Conservation (phyloP, 164 flowering plant species). For the Chimonanthus praecox region DNA sequence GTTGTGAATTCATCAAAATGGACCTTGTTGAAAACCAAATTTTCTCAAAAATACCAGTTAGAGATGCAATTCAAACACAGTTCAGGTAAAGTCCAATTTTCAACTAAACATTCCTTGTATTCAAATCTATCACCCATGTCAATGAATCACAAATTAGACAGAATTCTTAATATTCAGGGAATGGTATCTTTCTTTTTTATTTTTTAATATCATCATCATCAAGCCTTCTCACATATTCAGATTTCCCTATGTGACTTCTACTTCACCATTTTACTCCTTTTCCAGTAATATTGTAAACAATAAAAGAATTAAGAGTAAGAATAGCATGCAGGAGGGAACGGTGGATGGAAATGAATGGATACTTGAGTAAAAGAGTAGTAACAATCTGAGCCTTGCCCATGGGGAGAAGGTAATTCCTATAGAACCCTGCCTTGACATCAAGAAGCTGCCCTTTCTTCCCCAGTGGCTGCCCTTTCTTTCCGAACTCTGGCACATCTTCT, state of each 20-base stretch:
- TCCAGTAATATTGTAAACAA: not conserved
- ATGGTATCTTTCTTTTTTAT: no score
- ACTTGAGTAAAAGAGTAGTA: conserved; percentile 73
- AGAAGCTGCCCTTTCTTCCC: conserved; percentile 77
- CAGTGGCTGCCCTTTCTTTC: conserved; percentile 53
- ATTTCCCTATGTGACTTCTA: not conserved
- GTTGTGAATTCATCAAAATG: no score
- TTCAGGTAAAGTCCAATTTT: no score
- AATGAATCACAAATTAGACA: no score
- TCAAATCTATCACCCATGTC: no score
- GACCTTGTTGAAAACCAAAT: no score
- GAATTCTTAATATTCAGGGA: no score
- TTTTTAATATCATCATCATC: no score
- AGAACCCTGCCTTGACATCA: conserved; percentile 80
- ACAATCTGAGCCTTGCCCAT: conserved; percentile 74
- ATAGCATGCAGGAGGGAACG: not conserved
- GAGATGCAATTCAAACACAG: no score
- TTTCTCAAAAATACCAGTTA: no score
- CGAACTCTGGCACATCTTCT: conserved; percentile 65
- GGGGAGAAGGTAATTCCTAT: conserved; percentile 69
- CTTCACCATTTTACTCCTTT: not conserved
- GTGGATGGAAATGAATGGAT: conserved; percentile 5
- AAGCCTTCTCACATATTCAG: no score
- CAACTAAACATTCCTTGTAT: no score
- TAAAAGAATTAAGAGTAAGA: not conserved